Evolutionary conservation across 352 stramenopile genomes (phyloP).

Genomic region (Globisporangium spiculum): DNA sequence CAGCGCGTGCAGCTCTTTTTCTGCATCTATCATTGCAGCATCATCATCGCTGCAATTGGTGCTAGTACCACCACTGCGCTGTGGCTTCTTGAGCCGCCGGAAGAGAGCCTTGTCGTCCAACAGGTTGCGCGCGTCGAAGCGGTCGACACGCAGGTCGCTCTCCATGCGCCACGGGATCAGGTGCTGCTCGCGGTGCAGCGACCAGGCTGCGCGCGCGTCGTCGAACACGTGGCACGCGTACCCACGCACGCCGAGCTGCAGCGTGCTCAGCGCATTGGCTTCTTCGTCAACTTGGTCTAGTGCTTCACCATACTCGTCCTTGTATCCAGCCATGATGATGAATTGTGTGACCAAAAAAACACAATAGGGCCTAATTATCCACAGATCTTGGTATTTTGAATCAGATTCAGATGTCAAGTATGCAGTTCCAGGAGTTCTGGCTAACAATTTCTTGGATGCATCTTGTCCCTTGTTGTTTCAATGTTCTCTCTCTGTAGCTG

Average conservation of each 20-base stretch:
- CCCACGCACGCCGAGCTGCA: conserved; percentile 43
- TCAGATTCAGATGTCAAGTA: not conserved
- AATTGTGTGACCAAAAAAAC: not conserved
- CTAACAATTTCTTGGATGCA: too few relatives aligned
- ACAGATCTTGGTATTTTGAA: not conserved
- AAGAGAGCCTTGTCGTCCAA: conserved; percentile 48
- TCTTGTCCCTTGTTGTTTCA: too few relatives aligned
- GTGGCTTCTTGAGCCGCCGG: conserved; percentile 43
- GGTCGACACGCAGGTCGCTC: conserved; percentile 43
- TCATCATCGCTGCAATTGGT: not conserved
- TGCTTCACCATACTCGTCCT: not conserved
- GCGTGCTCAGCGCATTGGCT: not conserved
- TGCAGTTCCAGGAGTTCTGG: not conserved
- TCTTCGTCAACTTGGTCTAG: conserved; percentile 7
- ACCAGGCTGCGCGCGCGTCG: conserved; percentile 40
- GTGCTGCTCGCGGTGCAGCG: conserved; percentile 51
- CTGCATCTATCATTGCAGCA: not conserved
- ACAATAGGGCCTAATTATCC: not conserved
- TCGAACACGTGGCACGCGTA: conserved; percentile 56
- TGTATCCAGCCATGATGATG: conserved; percentile 1
- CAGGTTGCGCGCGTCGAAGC: conserved; percentile 64
- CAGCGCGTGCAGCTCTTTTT: conserved; percentile 33
- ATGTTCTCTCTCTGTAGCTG: too few relatives aligned
- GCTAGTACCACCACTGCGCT: not conserved
- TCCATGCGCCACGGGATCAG: conserved; percentile 49